A percentile compares a stretch with the other conserved stretches of the same genome.
phyloP scores from a whole-genome alignment of 73 alveolate species.

The Paramecium octaurelia region DNA sequence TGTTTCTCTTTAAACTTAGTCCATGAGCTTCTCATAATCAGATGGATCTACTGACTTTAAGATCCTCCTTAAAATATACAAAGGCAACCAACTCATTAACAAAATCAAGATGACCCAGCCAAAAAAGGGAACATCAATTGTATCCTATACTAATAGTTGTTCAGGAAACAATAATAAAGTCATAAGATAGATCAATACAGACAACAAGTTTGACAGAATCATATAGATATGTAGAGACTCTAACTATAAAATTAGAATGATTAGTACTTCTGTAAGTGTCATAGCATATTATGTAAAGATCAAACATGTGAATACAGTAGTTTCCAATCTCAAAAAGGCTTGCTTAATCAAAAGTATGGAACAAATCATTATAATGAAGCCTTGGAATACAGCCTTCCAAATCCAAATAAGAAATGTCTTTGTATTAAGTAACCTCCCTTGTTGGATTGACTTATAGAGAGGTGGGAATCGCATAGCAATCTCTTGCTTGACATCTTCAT shows the following conservation, averaged over 20 bases:
- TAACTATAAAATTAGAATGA: constrained; percentile 14
- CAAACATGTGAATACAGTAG: constrained; percentile 88
- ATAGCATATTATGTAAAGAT: constrained; percentile 64
- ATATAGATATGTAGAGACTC: constrained; percentile 49
- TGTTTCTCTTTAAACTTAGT: constrained; percentile 44
- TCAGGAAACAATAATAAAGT: constrained; percentile 6
- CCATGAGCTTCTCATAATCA: constrained; percentile 56
- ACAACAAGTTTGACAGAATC: constrained; percentile 46
- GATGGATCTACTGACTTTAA: constrained; percentile 59
- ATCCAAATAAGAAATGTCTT: constrained; percentile 88
- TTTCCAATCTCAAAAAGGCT: constrained; percentile 79
- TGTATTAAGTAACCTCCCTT: constrained; percentile 86
- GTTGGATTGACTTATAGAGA: constrained; percentile 81
- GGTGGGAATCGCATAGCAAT: constrained; percentile 78
- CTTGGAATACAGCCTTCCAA: constrained; percentile 87
- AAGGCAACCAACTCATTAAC: constrained; percentile 51
- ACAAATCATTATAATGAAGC: constrained; percentile 84
- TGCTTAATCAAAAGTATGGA: constrained; percentile 79
- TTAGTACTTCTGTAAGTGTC: constrained; percentile 41
- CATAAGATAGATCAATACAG: background rate
- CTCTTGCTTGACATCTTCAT: constrained; percentile 73
- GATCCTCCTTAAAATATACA: constrained; percentile 15
- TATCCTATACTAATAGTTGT: background rate
- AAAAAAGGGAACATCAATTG: constrained; percentile 27
- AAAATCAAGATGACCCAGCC: constrained; percentile 37